Percentiles rank a stretch among this genome's conserved stretches.
Evolutionary conservation across 2,329 filamentous ascomycete species (phyloP).

Genomic region (Bipolaris zeicola): DNA sequence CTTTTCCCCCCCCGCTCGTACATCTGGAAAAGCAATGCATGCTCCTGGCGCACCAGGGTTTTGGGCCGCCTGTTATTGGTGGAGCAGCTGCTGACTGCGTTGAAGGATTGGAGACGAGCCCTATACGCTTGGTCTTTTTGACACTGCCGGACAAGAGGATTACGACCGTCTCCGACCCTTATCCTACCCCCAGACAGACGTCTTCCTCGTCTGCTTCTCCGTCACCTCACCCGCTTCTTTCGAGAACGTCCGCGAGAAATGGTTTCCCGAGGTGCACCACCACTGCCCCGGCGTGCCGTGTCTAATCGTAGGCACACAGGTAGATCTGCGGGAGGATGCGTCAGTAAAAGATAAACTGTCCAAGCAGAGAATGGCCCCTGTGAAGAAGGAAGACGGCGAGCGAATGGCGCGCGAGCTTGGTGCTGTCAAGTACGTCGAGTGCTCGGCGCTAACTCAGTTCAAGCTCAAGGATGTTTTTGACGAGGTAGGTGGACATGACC

Average conservation of each 20-base stretch:
- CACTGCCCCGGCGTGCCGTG: constrained; percentile 98
- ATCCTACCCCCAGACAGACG: constrained; percentile 97
- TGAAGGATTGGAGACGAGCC: constrained; percentile 97
- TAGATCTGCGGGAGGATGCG: constrained; percentile 88
- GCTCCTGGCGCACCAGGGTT: not conserved
- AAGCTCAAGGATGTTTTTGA: constrained; percentile 99
- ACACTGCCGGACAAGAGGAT: constrained; percentile 99
- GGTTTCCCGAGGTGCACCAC: constrained; percentile 98
- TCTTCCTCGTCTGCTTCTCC: constrained; percentile 98
- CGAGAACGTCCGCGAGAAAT: constrained; percentile 98
- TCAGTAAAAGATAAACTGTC: constrained; percentile 87
- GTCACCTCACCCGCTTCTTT: constrained; percentile 97
- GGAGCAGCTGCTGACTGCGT: constrained; percentile 32
- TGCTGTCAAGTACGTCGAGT: constrained; percentile 98
- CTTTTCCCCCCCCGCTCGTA: not conserved
- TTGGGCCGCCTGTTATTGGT: not conserved
- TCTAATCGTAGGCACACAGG: constrained; percentile 96
- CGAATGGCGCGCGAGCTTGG: constrained; percentile 96
- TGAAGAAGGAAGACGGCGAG: constrained; percentile 91
- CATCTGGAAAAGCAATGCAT: not conserved
- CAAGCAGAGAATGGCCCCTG: constrained; percentile 95
- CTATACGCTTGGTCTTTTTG: constrained; percentile 94
- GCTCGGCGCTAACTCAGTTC: constrained; percentile 96
- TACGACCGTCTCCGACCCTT: constrained; percentile 96
- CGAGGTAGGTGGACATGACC: constrained; percentile 67